Base-by-base conservation (phyloP, 345 rosid genomes). In the Populus davidiana region DNA sequence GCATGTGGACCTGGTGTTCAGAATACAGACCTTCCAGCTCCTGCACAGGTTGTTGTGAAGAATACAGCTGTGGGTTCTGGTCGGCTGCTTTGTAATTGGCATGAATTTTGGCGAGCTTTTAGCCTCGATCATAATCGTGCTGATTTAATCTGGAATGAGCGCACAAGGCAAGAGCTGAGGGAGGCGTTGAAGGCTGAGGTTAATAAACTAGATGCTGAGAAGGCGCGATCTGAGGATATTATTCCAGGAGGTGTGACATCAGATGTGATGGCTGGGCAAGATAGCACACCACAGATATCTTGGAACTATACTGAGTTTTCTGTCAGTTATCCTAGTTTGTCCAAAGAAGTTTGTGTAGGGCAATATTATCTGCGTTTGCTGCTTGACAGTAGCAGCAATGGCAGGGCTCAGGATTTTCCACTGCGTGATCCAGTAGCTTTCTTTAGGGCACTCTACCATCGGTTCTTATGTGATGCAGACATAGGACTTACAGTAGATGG, bases 91-190 rank as follows among this genome's bases (percentile, higher is more conserved):
- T 86, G 91, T 71, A 96, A 96, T 82, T 96, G 99, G 99, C 90
- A 93, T 70, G 97, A 96, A 82, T 94, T 96, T 80, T 96, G 99
- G 99, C 89, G 96, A 77, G 99, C 98, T 77, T 93, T 96, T 85
- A 89, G 97, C 84, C 98, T 93, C 77, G 99, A 96, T 75, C 98
- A 93, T 85, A 92, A 96, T 84, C 98, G 99, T 83, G 99, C 99
- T 5, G 99, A 96, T 88, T 91, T 96, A 75, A 91, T 96, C 78
- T 96, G 98, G 99, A 96, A 96, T 68, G 99, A 96, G 81, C 98
- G 98, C 75, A 92, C 97, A 29, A 88, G 99, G 84, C 99, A 93
- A 85, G 99, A 96, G 85, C 80, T 96, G 81, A 90, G 95, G 84
- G 99, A 96, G 85, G 95, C 94, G 71, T 88, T 96, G 92, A 90